Evolutionary conservation across 2,329 filamentous ascomycete species (phyloP).

Genomic region (Hymenoscyphus fructigenus): DNA sequence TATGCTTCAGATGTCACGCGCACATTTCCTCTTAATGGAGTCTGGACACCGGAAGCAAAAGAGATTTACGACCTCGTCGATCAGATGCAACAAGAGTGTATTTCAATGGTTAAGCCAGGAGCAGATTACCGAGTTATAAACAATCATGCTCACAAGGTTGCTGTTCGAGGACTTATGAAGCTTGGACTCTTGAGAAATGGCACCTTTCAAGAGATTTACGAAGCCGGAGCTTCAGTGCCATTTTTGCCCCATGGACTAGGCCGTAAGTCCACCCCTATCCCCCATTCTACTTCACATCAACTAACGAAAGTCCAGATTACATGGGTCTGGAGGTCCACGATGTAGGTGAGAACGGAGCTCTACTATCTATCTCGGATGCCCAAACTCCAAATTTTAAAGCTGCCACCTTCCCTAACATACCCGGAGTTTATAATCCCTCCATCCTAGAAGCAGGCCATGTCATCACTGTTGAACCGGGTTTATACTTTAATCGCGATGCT

Average conservation of each 20-base stretch:
- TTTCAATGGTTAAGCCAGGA: constrained; percentile 66
- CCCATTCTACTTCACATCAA: constrained; percentile 7
- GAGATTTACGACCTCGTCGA: constrained; percentile 77
- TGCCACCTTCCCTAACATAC: constrained; percentile 15
- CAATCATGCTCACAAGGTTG: constrained; percentile 68
- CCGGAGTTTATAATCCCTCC: constrained; percentile 27
- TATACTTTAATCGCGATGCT: constrained; percentile 74
- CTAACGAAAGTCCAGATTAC: constrained; percentile 43
- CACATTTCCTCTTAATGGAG: constrained; percentile 75
- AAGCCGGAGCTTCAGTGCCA: constrained; percentile 53
- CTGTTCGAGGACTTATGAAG: constrained; percentile 66
- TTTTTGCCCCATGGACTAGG: constrained; percentile 63
- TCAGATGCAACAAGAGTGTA: constrained; percentile 76
- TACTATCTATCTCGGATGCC: constrained; percentile 33
- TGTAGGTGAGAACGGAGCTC: constrained; percentile 43
- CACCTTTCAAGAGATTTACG: constrained; percentile 51
- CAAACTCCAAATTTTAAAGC: constrained; percentile 16
- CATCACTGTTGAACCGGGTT: constrained; percentile 77
- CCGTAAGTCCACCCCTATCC: constrained; percentile 18
- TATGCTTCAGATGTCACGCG: constrained; percentile 92
- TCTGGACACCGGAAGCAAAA: constrained; percentile 66
- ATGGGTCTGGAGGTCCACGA: constrained; percentile 67
- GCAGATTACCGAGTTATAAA: constrained; percentile 72
- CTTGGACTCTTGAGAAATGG: constrained; percentile 72
- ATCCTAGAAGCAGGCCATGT: constrained; percentile 62